Percentiles rank a stretch among this genome's conserved stretches.
phyloP scores from a whole-genome alignment of 352 stramenopile species.

The Paralagenidium karlingii region DNA sequence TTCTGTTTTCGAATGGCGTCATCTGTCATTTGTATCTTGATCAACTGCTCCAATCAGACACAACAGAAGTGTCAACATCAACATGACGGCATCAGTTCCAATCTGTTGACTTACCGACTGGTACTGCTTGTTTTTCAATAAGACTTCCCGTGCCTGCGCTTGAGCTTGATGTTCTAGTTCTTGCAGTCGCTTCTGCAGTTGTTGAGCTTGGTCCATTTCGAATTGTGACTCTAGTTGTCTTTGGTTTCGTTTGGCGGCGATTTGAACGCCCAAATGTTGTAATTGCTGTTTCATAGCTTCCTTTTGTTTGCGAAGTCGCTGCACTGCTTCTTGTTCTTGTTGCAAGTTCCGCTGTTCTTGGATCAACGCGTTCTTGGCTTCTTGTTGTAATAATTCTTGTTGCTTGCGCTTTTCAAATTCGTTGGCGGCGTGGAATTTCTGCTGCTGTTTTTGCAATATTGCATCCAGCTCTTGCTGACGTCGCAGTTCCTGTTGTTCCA shows the following conservation, averaged over 20 bases:
- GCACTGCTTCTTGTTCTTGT: conserved; percentile 19
- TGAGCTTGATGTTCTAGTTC: conserved; percentile 26
- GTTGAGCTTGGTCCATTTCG: too few species aligned
- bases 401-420: conserved; percentile 48
- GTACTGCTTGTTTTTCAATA: conserved; percentile 25
- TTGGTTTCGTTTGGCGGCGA: too few species aligned
- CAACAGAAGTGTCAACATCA: too few species aligned
- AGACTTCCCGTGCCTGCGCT: conserved; percentile 28
- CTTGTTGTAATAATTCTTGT: conserved; percentile 41
- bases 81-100: too few species aligned
- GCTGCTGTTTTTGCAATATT: conserved; percentile 33
- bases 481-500: conserved; percentile 27
- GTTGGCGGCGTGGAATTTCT: conserved; percentile 38
- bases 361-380: conserved; percentile 21
- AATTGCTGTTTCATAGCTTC: conserved; percentile 17
- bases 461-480: conserved; percentile 27
- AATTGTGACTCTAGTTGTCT: too few species aligned
- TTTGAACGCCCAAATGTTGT: too few species aligned
- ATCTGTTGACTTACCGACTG: too few species aligned
- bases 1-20: conserved; percentile 20
- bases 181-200: conserved; percentile 13
- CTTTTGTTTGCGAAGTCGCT: conserved; percentile 16
- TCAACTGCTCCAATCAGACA: conserved; percentile 24
- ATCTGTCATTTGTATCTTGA: conserved; percentile 30
- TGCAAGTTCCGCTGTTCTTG: conserved; percentile 23